A percentile compares a stretch with the other conserved stretches of the same genome.
These are phyloP conservation scores for Casuarina cunninghamiana DNA, from an alignment of 306 rosid species.

Conservation along the genomic window DNA sequence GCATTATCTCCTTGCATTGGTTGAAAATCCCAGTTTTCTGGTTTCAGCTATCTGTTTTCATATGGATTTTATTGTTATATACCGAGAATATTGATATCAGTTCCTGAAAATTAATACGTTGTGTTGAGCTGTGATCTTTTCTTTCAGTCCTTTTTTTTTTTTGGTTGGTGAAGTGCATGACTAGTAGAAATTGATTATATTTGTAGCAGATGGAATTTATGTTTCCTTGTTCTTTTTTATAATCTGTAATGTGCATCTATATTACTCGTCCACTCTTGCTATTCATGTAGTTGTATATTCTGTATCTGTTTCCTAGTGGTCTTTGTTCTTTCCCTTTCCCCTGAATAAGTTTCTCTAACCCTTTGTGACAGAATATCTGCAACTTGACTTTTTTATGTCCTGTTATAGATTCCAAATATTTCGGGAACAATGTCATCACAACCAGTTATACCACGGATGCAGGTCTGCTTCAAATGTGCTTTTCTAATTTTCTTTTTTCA, in stretches of 20 bases:
- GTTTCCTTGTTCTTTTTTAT: background rate
- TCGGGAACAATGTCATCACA: slow-evolving; percentile 82
- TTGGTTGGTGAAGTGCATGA: background rate
- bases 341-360: slow-evolving; percentile 1
- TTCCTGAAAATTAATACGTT: background rate
- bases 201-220: no score
- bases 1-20: background rate
- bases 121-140: background rate
- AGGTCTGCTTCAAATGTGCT: slow-evolving; percentile 54
- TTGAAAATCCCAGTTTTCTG: background rate
- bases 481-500: slow-evolving; percentile 7
- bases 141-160: background rate
- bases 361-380: slow-evolving; percentile 19
- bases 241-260: background rate
- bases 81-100: background rate
- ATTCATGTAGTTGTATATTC: background rate
- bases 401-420: slow-evolving; percentile 78
- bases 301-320: background rate
- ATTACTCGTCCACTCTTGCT: background rate
- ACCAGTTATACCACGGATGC: slow-evolving; percentile 64
- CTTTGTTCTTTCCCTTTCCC: background rate
- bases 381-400: slow-evolving; percentile 12
- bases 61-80: background rate
- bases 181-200: background rate
- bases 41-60: background rate